Percentiles rank a stretch among this genome's conserved stretches.
These are phyloP conservation scores for Pisolithus marmoratus DNA, from an alignment of 768 basidiomycete species.

Conservation along the genomic window DNA sequence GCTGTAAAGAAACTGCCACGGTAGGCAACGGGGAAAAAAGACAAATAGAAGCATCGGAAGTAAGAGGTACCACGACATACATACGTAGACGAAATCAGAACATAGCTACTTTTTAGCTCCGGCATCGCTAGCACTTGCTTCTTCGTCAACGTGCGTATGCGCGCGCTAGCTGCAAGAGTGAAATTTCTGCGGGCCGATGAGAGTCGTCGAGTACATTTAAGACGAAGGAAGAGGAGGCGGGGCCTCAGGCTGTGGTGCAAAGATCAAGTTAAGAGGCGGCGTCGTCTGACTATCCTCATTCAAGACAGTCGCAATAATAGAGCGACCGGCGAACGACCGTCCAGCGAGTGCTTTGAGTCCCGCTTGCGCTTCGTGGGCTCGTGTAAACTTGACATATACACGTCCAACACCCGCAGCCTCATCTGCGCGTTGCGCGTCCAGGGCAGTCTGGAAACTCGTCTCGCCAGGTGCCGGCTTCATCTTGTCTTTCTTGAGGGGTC, in stretches of 20 bases:
- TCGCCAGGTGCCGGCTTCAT: constrained; percentile 69
- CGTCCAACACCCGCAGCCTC: constrained; percentile 92
- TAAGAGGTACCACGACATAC: constrained; percentile 10
- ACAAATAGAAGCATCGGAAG: too few species aligned
- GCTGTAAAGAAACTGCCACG: not conserved
- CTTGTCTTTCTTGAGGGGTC: constrained; percentile 84
- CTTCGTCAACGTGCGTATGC: not conserved
- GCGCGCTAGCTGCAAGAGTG: not conserved
- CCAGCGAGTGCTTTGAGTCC: constrained; percentile 89
- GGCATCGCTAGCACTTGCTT: constrained; percentile 7
- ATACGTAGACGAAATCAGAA: constrained; percentile 14
- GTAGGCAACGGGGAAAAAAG: not conserved
- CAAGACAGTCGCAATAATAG: constrained; percentile 80
- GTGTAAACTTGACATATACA: constrained; percentile 86
- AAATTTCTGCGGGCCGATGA: not conserved
- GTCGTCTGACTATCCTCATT: constrained; percentile 82
- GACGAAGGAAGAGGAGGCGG: constrained; percentile 66
- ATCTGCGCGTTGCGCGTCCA: constrained; percentile 68
- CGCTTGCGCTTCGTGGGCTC: constrained; percentile 52
- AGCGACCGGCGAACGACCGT: constrained; percentile 78
- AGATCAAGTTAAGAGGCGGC: constrained; percentile 75
- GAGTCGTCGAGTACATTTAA: constrained; percentile 3
- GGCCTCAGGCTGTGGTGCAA: constrained; percentile 78
- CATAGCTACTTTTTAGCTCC: constrained; percentile 7
- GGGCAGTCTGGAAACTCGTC: constrained; percentile 49